These are phyloP conservation scores for Zopfia rhizophila DNA, from an alignment of 2,329 filamentous ascomycete genomes.

Conservation along the genomic window DNA sequence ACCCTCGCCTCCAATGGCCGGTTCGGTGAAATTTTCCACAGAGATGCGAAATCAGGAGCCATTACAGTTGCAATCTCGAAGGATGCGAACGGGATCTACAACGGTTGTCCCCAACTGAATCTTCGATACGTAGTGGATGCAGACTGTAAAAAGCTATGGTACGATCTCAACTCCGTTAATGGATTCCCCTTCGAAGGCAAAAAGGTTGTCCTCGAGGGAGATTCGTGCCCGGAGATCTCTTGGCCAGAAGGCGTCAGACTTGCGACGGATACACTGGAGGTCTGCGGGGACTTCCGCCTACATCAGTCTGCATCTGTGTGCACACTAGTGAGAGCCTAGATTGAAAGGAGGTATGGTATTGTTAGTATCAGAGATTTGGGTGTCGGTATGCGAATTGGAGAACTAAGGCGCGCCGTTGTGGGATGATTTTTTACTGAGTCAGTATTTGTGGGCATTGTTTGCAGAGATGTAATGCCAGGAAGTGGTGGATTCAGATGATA, in stretches of 20 bases:
- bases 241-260: constrained; percentile 4
- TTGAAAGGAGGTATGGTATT: no score
- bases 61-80: constrained; percentile 56
- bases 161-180: constrained; percentile 54
- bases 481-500: no score
- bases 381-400: no score
- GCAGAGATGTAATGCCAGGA: no score
- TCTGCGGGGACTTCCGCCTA: no score
- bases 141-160: constrained; percentile 50
- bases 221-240: constrained; percentile 1
- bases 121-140: constrained; percentile 45
- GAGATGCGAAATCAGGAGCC: constrained; percentile 52
- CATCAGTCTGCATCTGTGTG: no score
- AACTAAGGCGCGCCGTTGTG: no score
- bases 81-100: constrained; percentile 46
- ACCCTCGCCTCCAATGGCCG: neutral
- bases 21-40: constrained; percentile 45
- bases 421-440: no score
- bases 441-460: no score
- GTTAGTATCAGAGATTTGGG: no score
- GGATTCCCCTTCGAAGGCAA: constrained; percentile 50
- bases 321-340: no score
- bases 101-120: constrained; percentile 1
- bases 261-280: no score
- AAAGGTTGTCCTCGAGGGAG: neutral